Evolutionary conservation across 495 filamentous ascomycete genomes (phyloP).

Genomic region (Aspergillus leporis): DNA sequence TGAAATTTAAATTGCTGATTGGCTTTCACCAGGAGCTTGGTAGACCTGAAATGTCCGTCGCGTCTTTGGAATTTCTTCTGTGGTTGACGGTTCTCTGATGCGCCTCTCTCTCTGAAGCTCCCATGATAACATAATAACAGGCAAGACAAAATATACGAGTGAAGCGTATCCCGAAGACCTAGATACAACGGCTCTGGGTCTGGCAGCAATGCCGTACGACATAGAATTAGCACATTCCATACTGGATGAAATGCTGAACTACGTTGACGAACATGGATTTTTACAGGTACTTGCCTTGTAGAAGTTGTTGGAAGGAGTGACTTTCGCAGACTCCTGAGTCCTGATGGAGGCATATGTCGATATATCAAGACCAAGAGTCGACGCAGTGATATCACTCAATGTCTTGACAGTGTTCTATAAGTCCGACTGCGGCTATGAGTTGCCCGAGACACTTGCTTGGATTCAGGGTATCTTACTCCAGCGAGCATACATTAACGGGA

Average conservation of each 20-base stretch:
- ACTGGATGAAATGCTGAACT: slow-evolving; percentile 24
- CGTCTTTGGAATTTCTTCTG: too few relatives aligned
- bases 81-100: too few relatives aligned
- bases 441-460: slow-evolving; percentile 38
- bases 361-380: slow-evolving; percentile 17
- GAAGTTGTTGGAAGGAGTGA: background rate
- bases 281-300: slow-evolving; percentile 8
- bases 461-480: slow-evolving; percentile 14
- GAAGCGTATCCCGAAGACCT: slow-evolving; percentile 25
- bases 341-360: too few relatives aligned
- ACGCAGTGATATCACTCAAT: slow-evolving; percentile 24
- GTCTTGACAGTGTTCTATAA: slow-evolving; percentile 21
- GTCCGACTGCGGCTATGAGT: slow-evolving; percentile 31
- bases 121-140: too few relatives aligned
- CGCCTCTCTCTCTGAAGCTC: too few relatives aligned
- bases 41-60: too few relatives aligned
- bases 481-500: slow-evolving; percentile 27
- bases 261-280: slow-evolving; percentile 20
- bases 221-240: slow-evolving; percentile 4
- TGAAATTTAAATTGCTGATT: too few relatives aligned
- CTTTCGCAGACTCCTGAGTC: background rate
- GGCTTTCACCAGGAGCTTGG: too few relatives aligned
- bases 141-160: too few relatives aligned
- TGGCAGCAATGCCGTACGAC: slow-evolving; percentile 2
- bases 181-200: slow-evolving; percentile 27